Evolutionary conservation across 1,139 yeast genomes (phyloP).

Genomic region (Saccharomycopsis hybrid): DNA sequence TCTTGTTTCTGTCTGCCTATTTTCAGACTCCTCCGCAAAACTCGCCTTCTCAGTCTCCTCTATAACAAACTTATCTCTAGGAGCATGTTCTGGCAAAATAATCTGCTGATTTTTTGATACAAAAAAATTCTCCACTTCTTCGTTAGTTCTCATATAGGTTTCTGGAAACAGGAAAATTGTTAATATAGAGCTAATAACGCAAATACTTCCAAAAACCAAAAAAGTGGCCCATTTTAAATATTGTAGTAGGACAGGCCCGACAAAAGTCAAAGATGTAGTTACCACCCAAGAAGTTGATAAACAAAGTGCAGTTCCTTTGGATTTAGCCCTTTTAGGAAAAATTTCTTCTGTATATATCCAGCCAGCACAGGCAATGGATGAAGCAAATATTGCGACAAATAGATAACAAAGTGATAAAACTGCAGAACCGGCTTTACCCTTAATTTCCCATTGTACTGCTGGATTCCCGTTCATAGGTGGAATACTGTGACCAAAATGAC

Average conservation of each 20-base stretch:
- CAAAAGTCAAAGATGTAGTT: slow-evolving; percentile 36
- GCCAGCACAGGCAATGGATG: slow-evolving; percentile 42
- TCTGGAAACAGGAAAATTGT: slow-evolving; percentile 39
- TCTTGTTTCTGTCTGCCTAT: no score
- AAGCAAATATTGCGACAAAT: slow-evolving; percentile 44
- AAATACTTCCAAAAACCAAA: slow-evolving; percentile 34
- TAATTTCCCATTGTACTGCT: slow-evolving; percentile 31
- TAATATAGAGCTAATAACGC: slow-evolving; percentile 31
- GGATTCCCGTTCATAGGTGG: slow-evolving; percentile 30
- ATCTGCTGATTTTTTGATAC: no score
- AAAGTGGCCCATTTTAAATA: slow-evolving; percentile 39
- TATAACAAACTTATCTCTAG: no score
- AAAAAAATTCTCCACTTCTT: slow-evolving; percentile 23
- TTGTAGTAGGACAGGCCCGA: slow-evolving; percentile 39
- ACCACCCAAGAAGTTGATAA: slow-evolving; percentile 49
- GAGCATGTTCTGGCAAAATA: no score
- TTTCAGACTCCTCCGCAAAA: no score
- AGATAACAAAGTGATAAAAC: slow-evolving; percentile 43
- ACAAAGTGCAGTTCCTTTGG: slow-evolving; percentile 48
- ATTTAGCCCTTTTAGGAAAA: slow-evolving; percentile 40
- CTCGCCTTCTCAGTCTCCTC: no score
- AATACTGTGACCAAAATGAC: slow-evolving; percentile 28
- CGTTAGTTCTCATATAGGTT: slow-evolving; percentile 31
- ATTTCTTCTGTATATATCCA: slow-evolving; percentile 54
- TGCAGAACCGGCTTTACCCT: slow-evolving; percentile 33